These are phyloP conservation scores for Pythium brassicae DNA, from an alignment of 352 stramenopile species.

Conservation along the genomic window DNA sequence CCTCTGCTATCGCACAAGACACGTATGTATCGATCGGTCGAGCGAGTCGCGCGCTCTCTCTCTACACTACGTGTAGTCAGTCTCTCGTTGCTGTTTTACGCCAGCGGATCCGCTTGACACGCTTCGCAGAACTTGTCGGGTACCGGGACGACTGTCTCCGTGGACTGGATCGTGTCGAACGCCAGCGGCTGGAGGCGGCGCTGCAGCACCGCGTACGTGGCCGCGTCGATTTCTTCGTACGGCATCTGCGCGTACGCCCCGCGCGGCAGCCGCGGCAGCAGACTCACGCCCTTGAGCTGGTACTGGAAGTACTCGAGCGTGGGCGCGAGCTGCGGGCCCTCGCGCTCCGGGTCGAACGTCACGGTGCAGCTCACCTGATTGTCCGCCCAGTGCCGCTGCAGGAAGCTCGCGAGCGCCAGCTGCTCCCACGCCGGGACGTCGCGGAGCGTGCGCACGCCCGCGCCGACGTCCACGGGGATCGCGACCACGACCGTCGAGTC, in stretches of 20 bases:
- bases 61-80: conserved; percentile 5
- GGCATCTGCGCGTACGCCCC: conserved; percentile 89
- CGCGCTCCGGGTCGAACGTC: conserved; percentile 88
- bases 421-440: conserved; percentile 93
- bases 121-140: conserved; percentile 60
- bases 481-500: conserved; percentile 85
- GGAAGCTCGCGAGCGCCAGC: conserved; percentile 87
- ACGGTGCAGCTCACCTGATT: conserved; percentile 95
- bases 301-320: conserved; percentile 93
- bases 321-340: conserved; percentile 72
- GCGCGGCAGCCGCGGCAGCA: conserved; percentile 78
- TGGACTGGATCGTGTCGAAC: conserved; percentile 37
- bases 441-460: conserved; percentile 76
- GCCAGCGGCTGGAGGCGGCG: conserved; percentile 30
- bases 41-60: no score
- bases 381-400: conserved; percentile 93
- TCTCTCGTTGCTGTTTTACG: conserved; percentile 19
- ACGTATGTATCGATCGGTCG: conserved; percentile 1
- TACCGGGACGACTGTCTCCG: conserved; percentile 28
- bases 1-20: background rate
- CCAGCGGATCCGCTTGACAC: conserved; percentile 18
- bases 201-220: conserved; percentile 53
- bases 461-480: conserved; percentile 87
- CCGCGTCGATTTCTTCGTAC: conserved; percentile 87
- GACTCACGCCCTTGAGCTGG: conserved; percentile 91